Percentiles rank a stretch among this genome's conserved stretches.
Evolutionary conservation across 805 yeast species (phyloP).

Genomic region (Blastobotrys mokoenaii): DNA sequence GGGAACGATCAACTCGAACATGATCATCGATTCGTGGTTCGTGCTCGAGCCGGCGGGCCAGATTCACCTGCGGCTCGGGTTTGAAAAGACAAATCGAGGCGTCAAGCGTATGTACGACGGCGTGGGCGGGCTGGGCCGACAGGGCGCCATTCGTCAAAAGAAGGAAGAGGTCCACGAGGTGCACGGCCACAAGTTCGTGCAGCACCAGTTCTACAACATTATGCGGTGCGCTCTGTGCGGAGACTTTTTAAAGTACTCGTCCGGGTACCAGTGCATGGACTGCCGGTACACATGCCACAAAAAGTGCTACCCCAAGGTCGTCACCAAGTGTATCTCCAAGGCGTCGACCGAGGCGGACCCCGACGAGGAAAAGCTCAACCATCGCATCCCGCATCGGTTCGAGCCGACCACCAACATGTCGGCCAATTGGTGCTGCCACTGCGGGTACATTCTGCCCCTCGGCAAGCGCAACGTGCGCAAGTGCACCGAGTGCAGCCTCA

Average conservation of each 20-base stretch:
- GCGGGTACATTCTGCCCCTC: slow-evolving; percentile 95
- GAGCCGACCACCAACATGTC: slow-evolving; percentile 88
- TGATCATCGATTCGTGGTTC: slow-evolving; percentile 67
- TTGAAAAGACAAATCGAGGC: slow-evolving; percentile 55
- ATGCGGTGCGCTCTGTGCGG: slow-evolving; percentile 98
- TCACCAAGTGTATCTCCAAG: slow-evolving; percentile 72
- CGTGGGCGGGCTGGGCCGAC: slow-evolving; percentile 76
- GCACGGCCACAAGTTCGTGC: slow-evolving; percentile 95
- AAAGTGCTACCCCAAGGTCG: slow-evolving; percentile 69
- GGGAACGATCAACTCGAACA: not conserved
- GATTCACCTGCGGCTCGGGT: slow-evolving; percentile 66
- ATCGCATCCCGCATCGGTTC: slow-evolving; percentile 94
- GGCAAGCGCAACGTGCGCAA: slow-evolving; percentile 88
- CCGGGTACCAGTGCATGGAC: slow-evolving; percentile 75
- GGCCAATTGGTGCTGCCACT: slow-evolving; percentile 99
- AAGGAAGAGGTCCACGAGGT: slow-evolving; percentile 80
- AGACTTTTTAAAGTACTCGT: slow-evolving; percentile 74
- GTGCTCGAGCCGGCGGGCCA: slow-evolving; percentile 93
- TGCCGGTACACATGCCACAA: slow-evolving; percentile 71
- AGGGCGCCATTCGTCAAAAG: slow-evolving; percentile 94
- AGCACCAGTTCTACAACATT: slow-evolving; percentile 87
- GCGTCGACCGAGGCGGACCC: slow-evolving; percentile 54
- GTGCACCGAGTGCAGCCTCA: slow-evolving; percentile 82
- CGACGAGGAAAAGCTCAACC: slow-evolving; percentile 80
- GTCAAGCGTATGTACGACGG: slow-evolving; percentile 36